A percentile compares a stretch with the other conserved stretches of the same genome.
phyloP scores from a whole-genome alignment of 306 rosid genomes.

The Dicorynia guianensis region DNA sequence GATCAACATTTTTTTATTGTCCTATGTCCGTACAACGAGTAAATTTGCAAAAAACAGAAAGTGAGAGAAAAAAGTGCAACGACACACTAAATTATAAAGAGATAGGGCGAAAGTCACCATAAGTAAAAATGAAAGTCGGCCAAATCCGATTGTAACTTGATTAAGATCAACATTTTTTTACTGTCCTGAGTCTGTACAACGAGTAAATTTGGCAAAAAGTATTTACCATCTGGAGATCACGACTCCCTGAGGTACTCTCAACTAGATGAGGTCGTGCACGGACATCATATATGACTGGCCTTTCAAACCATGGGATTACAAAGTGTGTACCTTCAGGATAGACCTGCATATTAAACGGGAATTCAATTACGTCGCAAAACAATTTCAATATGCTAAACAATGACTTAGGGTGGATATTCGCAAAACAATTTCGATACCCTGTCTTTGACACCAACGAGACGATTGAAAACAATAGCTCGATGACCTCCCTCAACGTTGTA shows the following conservation, averaged over 20 bases:
- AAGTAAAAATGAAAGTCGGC: no score
- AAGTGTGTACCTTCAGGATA: slow-evolving; percentile 94
- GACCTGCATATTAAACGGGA: slow-evolving; percentile 60
- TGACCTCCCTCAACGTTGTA: slow-evolving; percentile 80
- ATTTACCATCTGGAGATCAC: slow-evolving; percentile 84
- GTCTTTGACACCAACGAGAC: slow-evolving; percentile 58
- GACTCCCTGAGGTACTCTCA: slow-evolving; percentile 82
- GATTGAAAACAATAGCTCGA: slow-evolving; percentile 69
- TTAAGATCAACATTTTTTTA: background rate
- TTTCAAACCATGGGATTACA: slow-evolving; percentile 86
- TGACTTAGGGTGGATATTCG: background rate
- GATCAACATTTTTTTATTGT: background rate
- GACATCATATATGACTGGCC: slow-evolving; percentile 87
- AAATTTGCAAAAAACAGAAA: slow-evolving; percentile 18
- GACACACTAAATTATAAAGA: no score
- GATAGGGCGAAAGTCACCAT: no score
- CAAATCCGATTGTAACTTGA: no score
- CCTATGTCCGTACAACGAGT: background rate
- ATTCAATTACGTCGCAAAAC: background rate
- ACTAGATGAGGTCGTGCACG: slow-evolving; percentile 77
- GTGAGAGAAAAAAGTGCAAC: no score
- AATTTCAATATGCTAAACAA: background rate
- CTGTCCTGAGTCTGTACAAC: no score
- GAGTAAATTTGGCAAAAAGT: background rate
- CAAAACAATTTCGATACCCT: slow-evolving; percentile 37